These are phyloP conservation scores for Hygrophorus russula DNA, from an alignment of 768 basidiomycete genomes.

Conservation along the genomic window DNA sequence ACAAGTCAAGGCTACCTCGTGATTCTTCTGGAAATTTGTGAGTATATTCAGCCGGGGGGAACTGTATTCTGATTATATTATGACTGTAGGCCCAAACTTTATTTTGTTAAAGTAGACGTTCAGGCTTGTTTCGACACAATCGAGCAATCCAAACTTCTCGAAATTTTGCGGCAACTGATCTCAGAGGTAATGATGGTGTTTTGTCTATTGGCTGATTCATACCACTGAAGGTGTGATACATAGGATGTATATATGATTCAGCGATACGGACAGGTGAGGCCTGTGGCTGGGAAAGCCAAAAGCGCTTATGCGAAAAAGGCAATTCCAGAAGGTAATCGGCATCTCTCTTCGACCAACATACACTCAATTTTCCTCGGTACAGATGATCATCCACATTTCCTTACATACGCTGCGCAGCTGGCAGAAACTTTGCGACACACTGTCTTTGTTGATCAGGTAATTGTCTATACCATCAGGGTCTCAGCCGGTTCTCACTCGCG, in stretches of 20 bases:
- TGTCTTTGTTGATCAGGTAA: constrained; percentile 80
- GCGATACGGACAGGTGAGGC: constrained; percentile 55
- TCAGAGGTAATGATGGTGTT: constrained; percentile 41
- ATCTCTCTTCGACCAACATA: neutral
- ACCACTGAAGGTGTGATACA: neutral
- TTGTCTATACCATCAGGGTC: constrained; percentile 3
- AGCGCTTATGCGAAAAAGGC: constrained; percentile 52
- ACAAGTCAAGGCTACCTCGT: constrained; percentile 42
- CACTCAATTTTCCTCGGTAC: neutral
- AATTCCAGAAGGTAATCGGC: constrained; percentile 44
- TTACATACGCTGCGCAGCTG: constrained; percentile 55
- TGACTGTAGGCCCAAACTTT: constrained; percentile 64
- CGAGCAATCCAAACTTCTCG: constrained; percentile 73
- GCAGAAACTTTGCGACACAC: constrained; percentile 59
- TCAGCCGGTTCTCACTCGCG: neutral
- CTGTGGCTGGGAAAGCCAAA: constrained; percentile 43
- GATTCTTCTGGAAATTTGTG: constrained; percentile 41
- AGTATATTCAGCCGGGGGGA: constrained; percentile 9
- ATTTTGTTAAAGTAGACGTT: constrained; percentile 96
- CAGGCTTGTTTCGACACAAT: constrained; percentile 96
- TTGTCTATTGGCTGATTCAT: neutral
- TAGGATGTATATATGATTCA: constrained; percentile 70
- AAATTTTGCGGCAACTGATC: constrained; percentile 63
- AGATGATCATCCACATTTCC: constrained; percentile 75
- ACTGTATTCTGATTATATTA: neutral